Evolutionary conservation across 768 basidiomycete species (phyloP).

Genomic region (Tulasnella sp.): DNA sequence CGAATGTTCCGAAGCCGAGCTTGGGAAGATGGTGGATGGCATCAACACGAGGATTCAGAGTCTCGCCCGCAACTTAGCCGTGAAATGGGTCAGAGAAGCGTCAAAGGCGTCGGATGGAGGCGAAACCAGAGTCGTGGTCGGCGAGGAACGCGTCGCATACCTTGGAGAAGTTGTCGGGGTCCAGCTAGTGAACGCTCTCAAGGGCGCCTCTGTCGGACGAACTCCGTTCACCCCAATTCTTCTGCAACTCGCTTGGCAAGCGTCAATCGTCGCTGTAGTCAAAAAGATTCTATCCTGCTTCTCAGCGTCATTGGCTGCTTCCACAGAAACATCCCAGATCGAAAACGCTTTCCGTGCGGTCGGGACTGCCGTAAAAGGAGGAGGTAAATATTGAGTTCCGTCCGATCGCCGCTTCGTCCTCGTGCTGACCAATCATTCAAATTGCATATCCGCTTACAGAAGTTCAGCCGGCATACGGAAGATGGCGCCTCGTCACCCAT

Average conservation of each 20-base stretch:
- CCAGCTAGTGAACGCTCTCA: slow-evolving; percentile 3
- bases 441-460: background rate
- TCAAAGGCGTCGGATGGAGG: background rate
- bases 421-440: no score
- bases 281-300: background rate
- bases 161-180: background rate
- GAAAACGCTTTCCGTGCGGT: background rate
- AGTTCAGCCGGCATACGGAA: background rate
- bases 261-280: background rate
- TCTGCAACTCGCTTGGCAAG: background rate
- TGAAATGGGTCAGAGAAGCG: background rate
- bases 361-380: background rate
- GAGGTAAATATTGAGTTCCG: background rate
- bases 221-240: background rate
- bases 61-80: background rate
- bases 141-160: background rate
- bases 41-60: background rate
- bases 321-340: background rate
- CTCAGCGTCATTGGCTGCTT: background rate
- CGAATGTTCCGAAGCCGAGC: background rate
- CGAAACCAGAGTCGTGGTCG: background rate
- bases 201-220: background rate
- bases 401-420: background rate
- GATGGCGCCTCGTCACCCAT: background rate
- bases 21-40: background rate